These are phyloP conservation scores for Pestalotiopsis sp. DNA, from an alignment of 2,329 filamentous ascomycete species.

Conservation along the genomic window DNA sequence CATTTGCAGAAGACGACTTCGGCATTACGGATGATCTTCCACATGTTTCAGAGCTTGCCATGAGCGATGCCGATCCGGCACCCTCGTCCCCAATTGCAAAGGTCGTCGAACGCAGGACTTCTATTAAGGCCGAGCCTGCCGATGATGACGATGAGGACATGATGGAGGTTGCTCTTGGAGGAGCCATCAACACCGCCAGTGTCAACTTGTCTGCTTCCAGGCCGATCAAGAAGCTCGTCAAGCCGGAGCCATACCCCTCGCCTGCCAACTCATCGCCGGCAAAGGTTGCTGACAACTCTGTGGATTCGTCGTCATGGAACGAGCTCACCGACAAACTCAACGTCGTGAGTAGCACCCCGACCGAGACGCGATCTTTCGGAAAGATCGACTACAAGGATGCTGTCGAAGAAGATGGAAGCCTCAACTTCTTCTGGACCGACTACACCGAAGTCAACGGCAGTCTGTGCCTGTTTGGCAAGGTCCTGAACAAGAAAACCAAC, in stretches of 20 bases:
- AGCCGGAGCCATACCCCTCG: slow-evolving; percentile 65
- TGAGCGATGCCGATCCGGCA: slow-evolving; percentile 75
- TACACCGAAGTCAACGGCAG: slow-evolving; percentile 91
- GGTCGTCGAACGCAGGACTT: slow-evolving; percentile 70
- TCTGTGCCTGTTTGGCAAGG: slow-evolving; percentile 93
- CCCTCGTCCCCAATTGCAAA: slow-evolving; percentile 81
- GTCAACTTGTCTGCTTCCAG: slow-evolving; percentile 85
- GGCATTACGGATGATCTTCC: slow-evolving; percentile 57
- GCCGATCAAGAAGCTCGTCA: slow-evolving; percentile 72
- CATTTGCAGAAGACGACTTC: slow-evolving; percentile 56
- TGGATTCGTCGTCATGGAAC: slow-evolving; percentile 88
- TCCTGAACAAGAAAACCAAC: slow-evolving; percentile 81
- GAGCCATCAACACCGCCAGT: slow-evolving; percentile 65
- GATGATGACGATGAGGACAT: slow-evolving; percentile 76
- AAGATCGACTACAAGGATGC: slow-evolving; percentile 83
- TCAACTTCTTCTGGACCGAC: slow-evolving; percentile 96
- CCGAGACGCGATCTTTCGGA: slow-evolving; percentile 65
- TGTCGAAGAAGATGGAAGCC: slow-evolving; percentile 88
- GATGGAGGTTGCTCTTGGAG: slow-evolving; percentile 84
- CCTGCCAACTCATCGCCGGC: slow-evolving; percentile 77
- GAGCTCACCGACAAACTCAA: slow-evolving; percentile 83
- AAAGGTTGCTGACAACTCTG: slow-evolving; percentile 55
- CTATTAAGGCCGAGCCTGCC: slow-evolving; percentile 45
- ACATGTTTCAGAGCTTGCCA: slow-evolving; percentile 54
- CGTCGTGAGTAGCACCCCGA: slow-evolving; percentile 71